Conservation (phyloP, 805 yeast species). For the Sugiyamaella qingdaonensis region DNA sequence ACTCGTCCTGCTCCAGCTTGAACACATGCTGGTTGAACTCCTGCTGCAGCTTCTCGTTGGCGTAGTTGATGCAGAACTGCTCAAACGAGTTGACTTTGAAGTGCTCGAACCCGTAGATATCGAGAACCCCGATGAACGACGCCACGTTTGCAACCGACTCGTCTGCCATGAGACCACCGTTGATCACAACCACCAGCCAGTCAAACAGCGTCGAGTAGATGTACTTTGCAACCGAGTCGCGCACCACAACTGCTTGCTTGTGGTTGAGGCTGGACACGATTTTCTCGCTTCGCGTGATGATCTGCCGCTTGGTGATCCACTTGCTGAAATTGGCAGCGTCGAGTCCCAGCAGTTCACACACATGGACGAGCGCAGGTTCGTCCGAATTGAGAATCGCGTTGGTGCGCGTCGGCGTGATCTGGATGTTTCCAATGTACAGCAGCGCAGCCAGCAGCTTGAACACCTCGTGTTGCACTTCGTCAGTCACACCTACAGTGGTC, state of each 20-base stretch:
- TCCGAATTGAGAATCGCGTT: slow-evolving; percentile 79
- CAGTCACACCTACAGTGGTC: slow-evolving; percentile 67
- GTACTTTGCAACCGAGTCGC: slow-evolving; percentile 96
- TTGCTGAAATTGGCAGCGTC: slow-evolving; percentile 71
- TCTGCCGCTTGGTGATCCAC: slow-evolving; percentile 91
- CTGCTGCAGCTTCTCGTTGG: slow-evolving; percentile 94
- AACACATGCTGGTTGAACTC: slow-evolving; percentile 97
- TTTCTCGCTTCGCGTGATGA: slow-evolving; percentile 87
- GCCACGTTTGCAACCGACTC: slow-evolving; percentile 55
- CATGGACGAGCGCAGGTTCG: slow-evolving; percentile 78
- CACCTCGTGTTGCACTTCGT: slow-evolving; percentile 56
- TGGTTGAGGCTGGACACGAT: slow-evolving; percentile 78
- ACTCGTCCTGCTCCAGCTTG: slow-evolving; percentile 95
- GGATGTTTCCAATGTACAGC: slow-evolving; percentile 89
- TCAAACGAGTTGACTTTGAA: slow-evolving; percentile 92
- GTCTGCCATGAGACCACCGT: slow-evolving; percentile 74
- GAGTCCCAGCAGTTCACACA: slow-evolving; percentile 79
- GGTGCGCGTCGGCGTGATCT: slow-evolving; percentile 75
- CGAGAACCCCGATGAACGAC: slow-evolving; percentile 91
- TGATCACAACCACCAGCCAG: slow-evolving; percentile 87
- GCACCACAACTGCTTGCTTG: slow-evolving; percentile 81
- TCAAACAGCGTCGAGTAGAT: slow-evolving; percentile 90
- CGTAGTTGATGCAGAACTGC: slow-evolving; percentile 95
- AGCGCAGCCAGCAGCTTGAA: slow-evolving; percentile 82
- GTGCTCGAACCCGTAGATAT: slow-evolving; percentile 97